Percentiles rank a stretch among this genome's conserved stretches.
Evolutionary conservation across 257 asterid species (phyloP).

Genomic region (Scutellaria barbata): DNA sequence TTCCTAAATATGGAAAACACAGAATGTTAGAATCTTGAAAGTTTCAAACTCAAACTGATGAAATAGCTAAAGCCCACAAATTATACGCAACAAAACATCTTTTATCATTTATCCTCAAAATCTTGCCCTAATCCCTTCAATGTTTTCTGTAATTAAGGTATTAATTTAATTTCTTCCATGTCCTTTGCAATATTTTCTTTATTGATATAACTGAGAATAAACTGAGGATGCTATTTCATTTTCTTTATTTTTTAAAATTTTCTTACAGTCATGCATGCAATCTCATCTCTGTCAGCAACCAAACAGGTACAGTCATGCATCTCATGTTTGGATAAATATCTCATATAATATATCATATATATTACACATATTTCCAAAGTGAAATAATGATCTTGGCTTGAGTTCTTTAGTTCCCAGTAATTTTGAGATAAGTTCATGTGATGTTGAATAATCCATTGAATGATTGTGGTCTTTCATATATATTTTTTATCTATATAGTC

Average conservation of each 20-base stretch:
- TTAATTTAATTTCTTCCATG: not conserved
- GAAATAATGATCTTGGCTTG: not conserved
- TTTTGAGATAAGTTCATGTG: not conserved
- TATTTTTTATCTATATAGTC: no score
- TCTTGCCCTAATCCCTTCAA: not conserved
- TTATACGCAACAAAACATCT: conserved; percentile 9
- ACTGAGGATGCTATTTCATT: no score
- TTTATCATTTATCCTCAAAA: no score
- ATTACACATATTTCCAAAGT: not conserved
- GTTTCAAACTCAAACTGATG: conserved; percentile 5
- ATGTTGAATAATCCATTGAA: not conserved
- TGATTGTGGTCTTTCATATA: not conserved
- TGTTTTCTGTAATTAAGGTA: not conserved
- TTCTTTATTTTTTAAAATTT: no score
- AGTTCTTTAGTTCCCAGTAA: not conserved
- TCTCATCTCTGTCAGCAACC: not conserved
- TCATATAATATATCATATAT: no score
- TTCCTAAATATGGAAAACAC: conserved; percentile 7
- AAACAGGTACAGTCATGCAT: not conserved
- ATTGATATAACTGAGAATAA: no score
- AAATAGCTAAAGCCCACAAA: not conserved
- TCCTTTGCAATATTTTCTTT: not conserved
- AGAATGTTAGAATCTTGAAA: not conserved
- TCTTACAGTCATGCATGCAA: not conserved
- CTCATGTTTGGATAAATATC: no score